A percentile compares a stretch with the other conserved stretches of the same genome.
These are phyloP conservation scores for Arthrobotrys sphaeroides DNA, from an alignment of 2,329 filamentous ascomycete genomes.

Conservation along the genomic window DNA sequence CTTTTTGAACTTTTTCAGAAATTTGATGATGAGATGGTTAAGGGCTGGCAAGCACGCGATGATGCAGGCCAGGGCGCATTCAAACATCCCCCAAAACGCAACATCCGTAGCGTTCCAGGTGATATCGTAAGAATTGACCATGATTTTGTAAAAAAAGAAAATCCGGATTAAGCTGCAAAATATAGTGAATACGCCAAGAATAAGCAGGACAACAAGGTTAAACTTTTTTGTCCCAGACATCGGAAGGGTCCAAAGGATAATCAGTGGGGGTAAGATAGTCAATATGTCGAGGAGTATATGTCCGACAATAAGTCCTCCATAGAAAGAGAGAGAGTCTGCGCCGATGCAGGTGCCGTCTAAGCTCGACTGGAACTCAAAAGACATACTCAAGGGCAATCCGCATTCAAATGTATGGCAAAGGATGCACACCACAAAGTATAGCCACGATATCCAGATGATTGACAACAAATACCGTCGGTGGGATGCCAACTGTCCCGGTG, in stretches of 20 bases:
- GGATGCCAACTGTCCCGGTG: conserved; percentile 6
- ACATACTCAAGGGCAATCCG: conserved; percentile 4
- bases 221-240: conserved; percentile 30
- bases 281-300: conserved; percentile 40
- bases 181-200: conserved; percentile 24
- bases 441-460: conserved; percentile 15
- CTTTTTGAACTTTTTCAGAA: background rate
- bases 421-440: conserved; percentile 14
- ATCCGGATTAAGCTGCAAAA: conserved; percentile 30
- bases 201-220: conserved; percentile 27
- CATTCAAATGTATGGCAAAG: conserved; percentile 34
- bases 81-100: conserved; percentile 32
- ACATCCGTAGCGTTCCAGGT: conserved; percentile 36
- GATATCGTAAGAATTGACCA: conserved; percentile 32
- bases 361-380: conserved; percentile 5
- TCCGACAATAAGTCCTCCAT: conserved; percentile 28
- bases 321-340: conserved; percentile 6
- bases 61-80: conserved; percentile 24
- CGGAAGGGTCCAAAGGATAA: conserved; percentile 25
- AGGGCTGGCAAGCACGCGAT: conserved; percentile 41
- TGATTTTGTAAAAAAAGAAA: conserved; percentile 21
- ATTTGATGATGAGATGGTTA: conserved; percentile 32
- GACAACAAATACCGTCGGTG: conserved; percentile 31
- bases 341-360: conserved; percentile 41
- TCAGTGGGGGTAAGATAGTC: conserved; percentile 32